Base-by-base conservation (phyloP, 768 basidiomycete species). In the Kwoniella mangroviensis region DNA sequence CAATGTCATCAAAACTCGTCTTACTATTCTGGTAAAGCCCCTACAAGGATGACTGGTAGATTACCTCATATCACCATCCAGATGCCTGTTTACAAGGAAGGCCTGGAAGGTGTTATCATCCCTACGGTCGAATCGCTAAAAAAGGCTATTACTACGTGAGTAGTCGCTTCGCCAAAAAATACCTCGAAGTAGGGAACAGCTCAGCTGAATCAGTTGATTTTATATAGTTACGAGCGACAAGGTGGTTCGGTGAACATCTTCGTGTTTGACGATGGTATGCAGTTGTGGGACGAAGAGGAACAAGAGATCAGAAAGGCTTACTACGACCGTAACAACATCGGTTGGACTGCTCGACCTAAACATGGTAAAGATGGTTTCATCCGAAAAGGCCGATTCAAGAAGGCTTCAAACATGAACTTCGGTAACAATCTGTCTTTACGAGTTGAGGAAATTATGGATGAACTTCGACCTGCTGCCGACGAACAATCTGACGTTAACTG, bases 361-460 rank as follows among this genome's bases (percentile, higher is more conserved):
- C 92, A 93, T 80, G 88, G 87, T 42, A 84, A 84, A 73, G 88
- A 89, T 77, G 91, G 91, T 1, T 92, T 87, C 85, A 88, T 90
- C 73, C 90, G 92, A 62, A 91, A 91, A 21, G 93, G 92, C 34
- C 88, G 92, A 24, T 96, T 96, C 86, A 96, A 96, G 86, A 96
- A 96, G 84, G 93, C 93, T 0, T 90, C 89, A n/a, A 96, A 96
- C 84, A 90, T 94, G 90, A 95, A 94, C 82, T 94, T 91, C 75
- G 92, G 87, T 0, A 86, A 87, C 26, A 83, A 89, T 76, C 86
- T 93, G 10, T 90, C 89, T 10, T 85, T 92, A 28, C 87, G 88
- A 68, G 82, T 88, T 68, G 88, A 88, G 78, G 85, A 86, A 70
- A 82, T 86, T 61, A 84, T 87, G 76, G 83, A 83, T 60, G 80